These are phyloP conservation scores for Aethionema arabicum DNA, from an alignment of 345 rosid genomes.

Conservation along the genomic window DNA sequence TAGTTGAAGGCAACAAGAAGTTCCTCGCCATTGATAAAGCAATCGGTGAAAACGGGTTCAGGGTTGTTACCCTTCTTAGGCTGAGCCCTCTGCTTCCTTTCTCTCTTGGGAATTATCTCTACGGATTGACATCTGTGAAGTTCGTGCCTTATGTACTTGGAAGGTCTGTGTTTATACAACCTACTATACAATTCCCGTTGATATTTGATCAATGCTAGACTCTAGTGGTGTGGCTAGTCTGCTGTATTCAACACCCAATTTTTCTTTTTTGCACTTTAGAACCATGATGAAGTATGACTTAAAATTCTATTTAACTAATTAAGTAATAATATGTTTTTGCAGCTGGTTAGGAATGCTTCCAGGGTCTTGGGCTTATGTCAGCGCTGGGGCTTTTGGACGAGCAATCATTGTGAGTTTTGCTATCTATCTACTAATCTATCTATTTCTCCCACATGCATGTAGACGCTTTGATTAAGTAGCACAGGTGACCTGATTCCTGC, in stretches of 20 bases:
- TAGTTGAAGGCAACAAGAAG: slow-evolving; percentile 93
- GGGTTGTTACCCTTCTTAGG: slow-evolving; percentile 87
- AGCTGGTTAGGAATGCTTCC: slow-evolving; percentile 99
- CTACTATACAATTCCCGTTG: neutral
- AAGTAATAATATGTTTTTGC: slow-evolving; percentile 30
- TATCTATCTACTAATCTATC: neutral
- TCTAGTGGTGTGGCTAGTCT: neutral
- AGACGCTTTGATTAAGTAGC: neutral
- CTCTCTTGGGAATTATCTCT: slow-evolving; percentile 89
- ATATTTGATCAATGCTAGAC: neutral
- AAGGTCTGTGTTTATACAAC: slow-evolving; percentile 53
- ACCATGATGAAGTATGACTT: slow-evolving; percentile 1
- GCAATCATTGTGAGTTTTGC: slow-evolving; percentile 75
- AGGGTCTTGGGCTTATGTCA: slow-evolving; percentile 98
- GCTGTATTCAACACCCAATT: neutral
- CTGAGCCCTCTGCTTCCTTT: slow-evolving; percentile 98
- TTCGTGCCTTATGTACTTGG: slow-evolving; percentile 86
- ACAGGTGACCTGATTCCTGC: neutral
- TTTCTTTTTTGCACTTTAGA: slow-evolving; percentile 8
- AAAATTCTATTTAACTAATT: slow-evolving; percentile 5
- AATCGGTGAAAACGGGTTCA: slow-evolving; percentile 92
- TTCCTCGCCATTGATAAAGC: slow-evolving; percentile 98
- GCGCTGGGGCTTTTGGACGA: slow-evolving; percentile 94
- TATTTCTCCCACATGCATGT: neutral
- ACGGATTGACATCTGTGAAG: slow-evolving; percentile 93